These are phyloP conservation scores for Colletotrichum tropicicola DNA, from an alignment of 2,329 filamentous ascomycete species.

Conservation along the genomic window DNA sequence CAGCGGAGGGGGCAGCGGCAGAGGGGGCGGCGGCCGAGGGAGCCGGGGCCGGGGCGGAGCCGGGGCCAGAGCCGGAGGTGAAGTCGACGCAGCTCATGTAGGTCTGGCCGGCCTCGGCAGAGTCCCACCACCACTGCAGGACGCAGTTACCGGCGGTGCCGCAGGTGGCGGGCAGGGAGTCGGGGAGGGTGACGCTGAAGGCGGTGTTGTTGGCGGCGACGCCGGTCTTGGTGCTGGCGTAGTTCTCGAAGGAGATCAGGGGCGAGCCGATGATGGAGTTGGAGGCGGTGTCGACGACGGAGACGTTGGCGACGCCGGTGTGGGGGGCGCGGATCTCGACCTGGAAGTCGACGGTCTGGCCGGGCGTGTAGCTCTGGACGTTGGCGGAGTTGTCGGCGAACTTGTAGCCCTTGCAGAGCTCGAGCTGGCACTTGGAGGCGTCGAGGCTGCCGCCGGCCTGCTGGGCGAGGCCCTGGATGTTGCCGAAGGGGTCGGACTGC, in stretches of 20 bases:
- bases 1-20: not conserved
- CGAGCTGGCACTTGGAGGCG: slow-evolving; percentile 42
- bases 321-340: slow-evolving; percentile 50
- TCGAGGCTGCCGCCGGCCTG: slow-evolving; percentile 37
- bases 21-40: slow-evolving; percentile 7
- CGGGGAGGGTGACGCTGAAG: slow-evolving; percentile 65
- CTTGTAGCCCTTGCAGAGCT: slow-evolving; percentile 44
- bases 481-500: slow-evolving; percentile 42
- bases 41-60: not conserved
- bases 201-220: slow-evolving; percentile 38
- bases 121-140: slow-evolving; percentile 72
- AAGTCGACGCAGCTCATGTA: slow-evolving; percentile 73
- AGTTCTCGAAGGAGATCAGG: slow-evolving; percentile 54
- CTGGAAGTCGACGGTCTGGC: slow-evolving; percentile 45
- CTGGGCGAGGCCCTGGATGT: slow-evolving; percentile 46
- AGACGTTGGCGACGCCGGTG: slow-evolving; percentile 53
- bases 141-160: slow-evolving; percentile 56
- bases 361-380: slow-evolving; percentile 38
- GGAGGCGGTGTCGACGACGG: slow-evolving; percentile 54
- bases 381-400: slow-evolving; percentile 41
- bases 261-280: slow-evolving; percentile 58
- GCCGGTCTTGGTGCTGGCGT: slow-evolving; percentile 36
- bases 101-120: slow-evolving; percentile 64
- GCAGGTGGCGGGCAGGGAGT: slow-evolving; percentile 54
- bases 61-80: slow-evolving; percentile 28